These are phyloP conservation scores for Puccinellia tenuiflora DNA, from an alignment of 176 grass and related monocot species.

Conservation along the genomic window DNA sequence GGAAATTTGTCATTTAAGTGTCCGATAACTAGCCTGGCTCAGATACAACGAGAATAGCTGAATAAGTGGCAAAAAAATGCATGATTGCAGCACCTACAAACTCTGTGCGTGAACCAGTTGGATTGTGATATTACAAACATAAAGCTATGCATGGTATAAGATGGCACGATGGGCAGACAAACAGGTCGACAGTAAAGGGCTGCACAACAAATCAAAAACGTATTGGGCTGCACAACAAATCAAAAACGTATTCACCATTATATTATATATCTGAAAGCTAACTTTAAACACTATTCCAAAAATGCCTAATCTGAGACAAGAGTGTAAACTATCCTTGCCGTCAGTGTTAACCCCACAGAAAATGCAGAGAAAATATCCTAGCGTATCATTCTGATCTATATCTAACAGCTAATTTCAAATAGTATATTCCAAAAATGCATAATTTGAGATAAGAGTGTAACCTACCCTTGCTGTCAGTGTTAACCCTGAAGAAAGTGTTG, in stretches of 20 bases:
- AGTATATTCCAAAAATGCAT: background rate
- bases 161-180: background rate
- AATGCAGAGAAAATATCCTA: background rate
- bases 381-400: background rate
- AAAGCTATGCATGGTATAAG: background rate
- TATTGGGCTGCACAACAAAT: background rate
- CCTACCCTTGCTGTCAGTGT: background rate
- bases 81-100: background rate
- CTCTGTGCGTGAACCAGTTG: background rate
- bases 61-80: background rate
- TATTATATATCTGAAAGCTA: background rate
- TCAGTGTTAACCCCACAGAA: background rate
- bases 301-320: background rate
- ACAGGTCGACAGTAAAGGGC: background rate
- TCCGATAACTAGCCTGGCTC: background rate
- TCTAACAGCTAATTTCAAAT: background rate
- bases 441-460: constrained; percentile 5
- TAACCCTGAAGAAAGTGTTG: background rate
- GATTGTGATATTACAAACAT: background rate
- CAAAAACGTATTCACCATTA: background rate
- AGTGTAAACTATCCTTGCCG: background rate
- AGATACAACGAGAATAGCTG: background rate
- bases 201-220: background rate
- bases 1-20: background rate
- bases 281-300: background rate